Conservation (phyloP, 2,329 filamentous ascomycete genomes). For the Aspergillus sp. region DNA sequence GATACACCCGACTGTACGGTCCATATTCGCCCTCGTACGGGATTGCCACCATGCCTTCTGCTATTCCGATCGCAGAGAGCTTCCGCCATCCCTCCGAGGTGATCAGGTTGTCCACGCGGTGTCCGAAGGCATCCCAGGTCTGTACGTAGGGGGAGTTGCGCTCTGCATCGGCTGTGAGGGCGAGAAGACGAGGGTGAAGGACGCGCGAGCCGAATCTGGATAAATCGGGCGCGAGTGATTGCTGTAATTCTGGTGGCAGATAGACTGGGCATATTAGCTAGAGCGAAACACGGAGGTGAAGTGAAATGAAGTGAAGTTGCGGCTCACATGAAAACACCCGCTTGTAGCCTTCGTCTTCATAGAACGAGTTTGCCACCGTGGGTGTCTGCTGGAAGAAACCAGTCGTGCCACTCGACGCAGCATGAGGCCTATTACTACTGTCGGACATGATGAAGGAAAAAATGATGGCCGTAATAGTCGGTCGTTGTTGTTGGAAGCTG, state of each 20-base stretch:
- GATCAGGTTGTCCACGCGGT: constrained; percentile 11
- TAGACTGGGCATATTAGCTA: not conserved
- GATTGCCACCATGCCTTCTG: constrained; percentile 17
- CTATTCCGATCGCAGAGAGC: constrained; percentile 16
- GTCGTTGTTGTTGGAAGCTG: too few relatives aligned
- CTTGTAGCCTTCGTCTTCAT: constrained; percentile 2
- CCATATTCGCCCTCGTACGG: constrained; percentile 10
- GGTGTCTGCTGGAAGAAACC: constrained; percentile 3
- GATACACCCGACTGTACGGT: constrained; percentile 10
- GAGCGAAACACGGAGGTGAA: not conserved
- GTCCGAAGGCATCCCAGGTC: constrained; percentile 1
- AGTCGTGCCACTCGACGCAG: not conserved
- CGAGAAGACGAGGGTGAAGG: not conserved
- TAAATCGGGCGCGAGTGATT: not conserved
- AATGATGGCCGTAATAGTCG: too few relatives aligned
- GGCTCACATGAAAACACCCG: not conserved
- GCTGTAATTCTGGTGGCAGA: not conserved
- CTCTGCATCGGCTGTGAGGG: constrained; percentile 1
- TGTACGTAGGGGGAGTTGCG: not conserved
- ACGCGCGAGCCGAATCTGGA: not conserved
- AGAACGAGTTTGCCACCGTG: constrained; percentile 1
- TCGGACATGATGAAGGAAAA: too few relatives aligned
- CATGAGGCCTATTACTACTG: not conserved
- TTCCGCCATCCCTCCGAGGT: constrained; percentile 20
- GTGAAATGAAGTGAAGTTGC: not conserved